Evolutionary conservation across 2,329 filamentous ascomycete genomes (phyloP).

Genomic region (Aaosphaeria pasadenensis): DNA sequence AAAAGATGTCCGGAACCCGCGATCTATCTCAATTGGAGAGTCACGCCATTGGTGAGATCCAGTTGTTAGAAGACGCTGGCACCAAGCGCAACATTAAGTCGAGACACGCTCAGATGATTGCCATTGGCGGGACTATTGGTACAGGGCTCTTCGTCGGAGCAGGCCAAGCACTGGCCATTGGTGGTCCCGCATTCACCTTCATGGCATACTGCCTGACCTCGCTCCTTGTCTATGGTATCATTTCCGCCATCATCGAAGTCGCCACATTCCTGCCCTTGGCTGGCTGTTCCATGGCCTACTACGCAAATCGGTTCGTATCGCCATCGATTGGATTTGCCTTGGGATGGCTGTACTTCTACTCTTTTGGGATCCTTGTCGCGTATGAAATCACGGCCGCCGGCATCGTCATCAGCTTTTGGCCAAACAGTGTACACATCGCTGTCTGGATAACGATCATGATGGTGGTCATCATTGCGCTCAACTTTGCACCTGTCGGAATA

Average conservation of each 20-base stretch:
- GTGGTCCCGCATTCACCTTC: conserved; percentile 47
- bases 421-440: conserved; percentile 47
- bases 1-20: background rate
- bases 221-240: conserved; percentile 45
- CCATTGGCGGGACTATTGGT: conserved; percentile 13
- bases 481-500: conserved; percentile 9
- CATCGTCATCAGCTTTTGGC: conserved; percentile 61
- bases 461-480: conserved; percentile 24
- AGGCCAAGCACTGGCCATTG: conserved; percentile 35
- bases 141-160: conserved; percentile 41
- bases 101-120: conserved; percentile 18
- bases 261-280: conserved; percentile 57
- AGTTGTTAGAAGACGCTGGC: conserved; percentile 1
- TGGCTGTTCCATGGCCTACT: conserved; percentile 52
- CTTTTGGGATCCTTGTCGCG: conserved; percentile 57
- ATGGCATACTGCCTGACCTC: conserved; percentile 44
- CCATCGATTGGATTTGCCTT: conserved; percentile 45
- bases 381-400: conserved; percentile 58
- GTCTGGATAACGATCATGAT: conserved; percentile 62
- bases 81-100: conserved; percentile 16
- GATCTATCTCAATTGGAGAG: conserved; percentile 2
- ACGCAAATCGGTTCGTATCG: conserved; percentile 44
- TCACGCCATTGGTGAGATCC: conserved; percentile 1
- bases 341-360: conserved; percentile 54
- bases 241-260: conserved; percentile 45